phyloP scores from a whole-genome alignment of 1,139 yeast genomes.

The Lodderomyces oxycetoniae region DNA sequence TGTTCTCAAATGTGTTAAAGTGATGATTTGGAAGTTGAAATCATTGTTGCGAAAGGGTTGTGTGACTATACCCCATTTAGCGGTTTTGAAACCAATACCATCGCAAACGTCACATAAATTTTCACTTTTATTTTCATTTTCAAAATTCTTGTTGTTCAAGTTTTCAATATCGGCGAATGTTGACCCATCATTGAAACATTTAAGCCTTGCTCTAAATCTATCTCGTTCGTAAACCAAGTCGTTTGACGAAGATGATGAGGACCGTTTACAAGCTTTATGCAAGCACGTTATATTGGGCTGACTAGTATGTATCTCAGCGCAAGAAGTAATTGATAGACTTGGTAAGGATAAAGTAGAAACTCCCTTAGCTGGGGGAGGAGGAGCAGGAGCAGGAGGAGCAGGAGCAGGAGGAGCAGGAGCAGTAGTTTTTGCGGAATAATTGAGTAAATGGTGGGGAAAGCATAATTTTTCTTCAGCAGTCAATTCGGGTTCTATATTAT shows the following conservation, averaged over 20 bases:
- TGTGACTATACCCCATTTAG: conserved; percentile 26
- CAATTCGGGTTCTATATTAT: too few relatives aligned
- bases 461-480: too few relatives aligned
- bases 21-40: conserved; percentile 20
- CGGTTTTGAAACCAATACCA: conserved; percentile 35
- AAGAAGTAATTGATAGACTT: not conserved
- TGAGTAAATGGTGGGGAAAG: too few relatives aligned
- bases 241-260: conserved; percentile 41
- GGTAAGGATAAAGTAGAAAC: conserved; percentile 2
- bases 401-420: too few relatives aligned
- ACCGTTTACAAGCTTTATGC: conserved; percentile 24
- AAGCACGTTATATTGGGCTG: not conserved
- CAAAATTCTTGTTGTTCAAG: conserved; percentile 4
- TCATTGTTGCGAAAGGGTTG: not conserved
- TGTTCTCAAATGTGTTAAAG: conserved; percentile 24
- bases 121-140: conserved; percentile 2
- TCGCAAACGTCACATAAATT: conserved; percentile 36
- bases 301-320: too few relatives aligned
- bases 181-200: conserved; percentile 25
- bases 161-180: conserved; percentile 9
- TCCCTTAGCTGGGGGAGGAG: conserved; percentile 1
- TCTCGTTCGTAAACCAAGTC: conserved; percentile 42
- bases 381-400: too few relatives aligned
- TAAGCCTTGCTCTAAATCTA: conserved; percentile 39
- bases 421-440: too few relatives aligned